Percentiles rank a stretch among this genome's conserved stretches.
Conservation (phyloP, 2,329 filamentous ascomycete genomes). For the Fusarium pilosicola region DNA sequence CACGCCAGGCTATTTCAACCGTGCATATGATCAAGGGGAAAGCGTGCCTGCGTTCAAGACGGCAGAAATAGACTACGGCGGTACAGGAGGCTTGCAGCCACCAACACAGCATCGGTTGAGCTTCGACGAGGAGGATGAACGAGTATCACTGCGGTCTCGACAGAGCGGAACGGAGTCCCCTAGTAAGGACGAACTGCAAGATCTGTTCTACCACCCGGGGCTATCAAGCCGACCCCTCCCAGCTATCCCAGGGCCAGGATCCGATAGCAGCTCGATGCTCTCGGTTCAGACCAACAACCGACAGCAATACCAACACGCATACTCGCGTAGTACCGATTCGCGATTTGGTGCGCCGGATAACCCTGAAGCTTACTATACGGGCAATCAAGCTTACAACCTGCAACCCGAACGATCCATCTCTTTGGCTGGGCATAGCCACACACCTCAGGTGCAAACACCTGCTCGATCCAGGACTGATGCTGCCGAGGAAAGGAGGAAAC, state of each 20-base stretch:
- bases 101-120: slow-evolving; percentile 80
- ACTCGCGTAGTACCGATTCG: slow-evolving; percentile 61
- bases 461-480: slow-evolving; percentile 94
- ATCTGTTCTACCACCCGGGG: slow-evolving; percentile 94
- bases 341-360: slow-evolving; percentile 52
- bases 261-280: slow-evolving; percentile 67
- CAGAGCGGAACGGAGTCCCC: slow-evolving; percentile 73
- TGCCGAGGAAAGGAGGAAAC: slow-evolving; percentile 72
- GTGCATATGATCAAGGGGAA: slow-evolving; percentile 43
- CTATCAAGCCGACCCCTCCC: slow-evolving; percentile 73
- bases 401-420: slow-evolving; percentile 80
- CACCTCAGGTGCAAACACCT: slow-evolving; percentile 82
- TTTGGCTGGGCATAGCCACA: slow-evolving; percentile 81
- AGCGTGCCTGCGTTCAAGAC: slow-evolving; percentile 59
- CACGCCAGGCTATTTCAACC: slow-evolving; percentile 52
- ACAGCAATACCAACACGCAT: slow-evolving; percentile 59
- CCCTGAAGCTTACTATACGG: slow-evolving; percentile 63
- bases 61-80: slow-evolving; percentile 84
- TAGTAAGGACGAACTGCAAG: slow-evolving; percentile 78
- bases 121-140: slow-evolving; percentile 93
- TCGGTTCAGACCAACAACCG: slow-evolving; percentile 55
- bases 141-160: slow-evolving; percentile 65
- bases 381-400: slow-evolving; percentile 49
- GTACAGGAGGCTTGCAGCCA: slow-evolving; percentile 87
- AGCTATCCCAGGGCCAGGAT: slow-evolving; percentile 68